Base-by-base conservation (phyloP, 2,329 filamentous ascomycete species). In the Tolypocladium sp. region DNA sequence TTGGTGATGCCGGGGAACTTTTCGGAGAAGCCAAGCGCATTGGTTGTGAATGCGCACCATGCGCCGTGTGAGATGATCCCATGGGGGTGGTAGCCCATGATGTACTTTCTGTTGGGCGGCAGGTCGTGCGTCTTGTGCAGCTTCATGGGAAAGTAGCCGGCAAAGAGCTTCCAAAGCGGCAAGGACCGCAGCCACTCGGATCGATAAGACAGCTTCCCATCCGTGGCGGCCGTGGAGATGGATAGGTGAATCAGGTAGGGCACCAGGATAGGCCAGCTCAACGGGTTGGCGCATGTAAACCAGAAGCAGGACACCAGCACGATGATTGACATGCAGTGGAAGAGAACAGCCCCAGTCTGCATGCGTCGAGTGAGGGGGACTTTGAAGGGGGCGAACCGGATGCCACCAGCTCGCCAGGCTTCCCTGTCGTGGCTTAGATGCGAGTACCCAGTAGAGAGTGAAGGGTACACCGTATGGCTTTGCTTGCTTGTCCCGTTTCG, bases 21-120 rank as follows among this genome's bases (percentile, higher is more conserved):
- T 59, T 90, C 85, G 0, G 84, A 82, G 72, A 97, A 97, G 0
- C 91, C 91, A 0, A 97, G 81, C 0, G 91, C 91, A 67, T 97
- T 92, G 0, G 93, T 97, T 4, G 82, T 90, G 69, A 97, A 97
- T 6, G 92, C 90, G 6, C 87, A 90, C 76, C 93, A 97, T 0
- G 92, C 93, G n/a, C 93, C 94, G 67, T 97, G 91, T 6, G 90
- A 94, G 68, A 99, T 97, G 73, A 99, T 97, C 30, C 94, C 93
- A 70, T 99, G 94, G 0, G 94, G 94, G 68, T 97, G 94, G 73
- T 97, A 97, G 52, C 93, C 93, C 67, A 99, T 92, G 63, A 99
- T 92, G 76, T 97, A 99, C 74, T 96, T 96, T 63, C 92, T 82
- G 1, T 88, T 91, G 0, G 91, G 83, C 27, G 89, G 83, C 8